phyloP scores from a whole-genome alignment of 2,329 filamentous ascomycete genomes.

The Pseudogymnoascus destructans region DNA sequence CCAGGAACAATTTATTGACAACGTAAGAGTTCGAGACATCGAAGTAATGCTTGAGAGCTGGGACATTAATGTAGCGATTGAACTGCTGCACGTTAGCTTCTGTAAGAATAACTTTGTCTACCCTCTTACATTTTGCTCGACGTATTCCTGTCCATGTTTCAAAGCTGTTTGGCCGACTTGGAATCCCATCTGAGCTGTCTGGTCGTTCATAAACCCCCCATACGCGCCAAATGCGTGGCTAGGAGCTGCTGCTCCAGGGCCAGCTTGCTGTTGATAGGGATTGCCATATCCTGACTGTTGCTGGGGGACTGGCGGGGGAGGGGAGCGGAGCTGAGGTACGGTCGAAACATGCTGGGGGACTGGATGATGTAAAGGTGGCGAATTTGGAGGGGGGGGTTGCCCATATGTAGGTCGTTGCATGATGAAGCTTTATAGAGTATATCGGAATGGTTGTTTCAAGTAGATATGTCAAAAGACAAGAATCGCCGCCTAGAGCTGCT shows the following conservation, averaged over 20 bases:
- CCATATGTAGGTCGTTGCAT: conserved; percentile 84
- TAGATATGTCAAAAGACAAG: background rate
- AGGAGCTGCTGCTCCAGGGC: conserved; percentile 24
- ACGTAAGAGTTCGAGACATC: conserved; percentile 98
- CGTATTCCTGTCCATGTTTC: conserved; percentile 80
- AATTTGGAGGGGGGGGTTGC: conserved; percentile 53
- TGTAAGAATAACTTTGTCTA: conserved; percentile 32
- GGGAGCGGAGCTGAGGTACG: conserved; percentile 90
- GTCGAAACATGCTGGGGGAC: conserved; percentile 97
- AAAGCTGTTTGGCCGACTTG: conserved; percentile 89
- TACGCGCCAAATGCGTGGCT: conserved; percentile 55
- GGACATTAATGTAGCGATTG: conserved; percentile 79
- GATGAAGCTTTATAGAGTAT: conserved; percentile 10
- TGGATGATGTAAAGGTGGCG: conserved; percentile 89
- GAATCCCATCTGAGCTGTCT: conserved; percentile 85
- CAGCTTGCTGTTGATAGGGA: conserved; percentile 53
- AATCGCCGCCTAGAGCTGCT: conserved; percentile 1
- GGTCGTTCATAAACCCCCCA: conserved; percentile 90
- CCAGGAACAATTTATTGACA: conserved; percentile 79
- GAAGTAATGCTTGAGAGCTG: conserved; percentile 95
- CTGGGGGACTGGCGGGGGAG: conserved; percentile 65
- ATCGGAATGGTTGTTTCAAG: background rate
- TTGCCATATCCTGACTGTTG: conserved; percentile 55
- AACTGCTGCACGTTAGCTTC: conserved; percentile 35
- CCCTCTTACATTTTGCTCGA: conserved; percentile 73